phyloP scores from a whole-genome alignment of 805 yeast genomes.

The Clavispora fructus region DNA sequence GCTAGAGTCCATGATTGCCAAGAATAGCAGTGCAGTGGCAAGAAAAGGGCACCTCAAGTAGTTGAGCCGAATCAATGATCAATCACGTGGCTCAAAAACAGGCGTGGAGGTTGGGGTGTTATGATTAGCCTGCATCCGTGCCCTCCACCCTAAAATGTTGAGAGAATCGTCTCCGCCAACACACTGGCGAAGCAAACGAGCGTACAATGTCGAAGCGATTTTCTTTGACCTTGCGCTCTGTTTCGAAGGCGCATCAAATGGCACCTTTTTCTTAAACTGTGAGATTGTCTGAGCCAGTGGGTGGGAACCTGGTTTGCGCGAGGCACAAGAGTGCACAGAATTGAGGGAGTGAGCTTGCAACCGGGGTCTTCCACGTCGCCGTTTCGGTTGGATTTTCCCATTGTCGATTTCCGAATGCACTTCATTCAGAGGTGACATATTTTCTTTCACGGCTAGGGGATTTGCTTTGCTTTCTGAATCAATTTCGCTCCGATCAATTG shows the following conservation, averaged over 20 bases:
- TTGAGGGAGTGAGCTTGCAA: too few species aligned
- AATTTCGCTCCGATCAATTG: too few species aligned
- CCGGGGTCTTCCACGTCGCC: too few species aligned
- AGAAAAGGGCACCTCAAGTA: not conserved
- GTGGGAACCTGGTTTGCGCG: too few species aligned
- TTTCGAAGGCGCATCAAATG: not conserved
- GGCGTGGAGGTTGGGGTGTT: not conserved
- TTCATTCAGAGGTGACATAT: too few species aligned
- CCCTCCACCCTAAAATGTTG: constrained; percentile 6
- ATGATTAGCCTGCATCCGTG: not conserved
- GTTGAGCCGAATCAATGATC: not conserved
- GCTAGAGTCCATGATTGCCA: not conserved
- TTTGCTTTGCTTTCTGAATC: too few species aligned
- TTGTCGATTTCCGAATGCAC: too few species aligned
- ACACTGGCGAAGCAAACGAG: constrained; percentile 2
- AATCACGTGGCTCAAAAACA: not conserved
- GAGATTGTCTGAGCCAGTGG: too few species aligned
- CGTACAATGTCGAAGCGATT: not conserved
- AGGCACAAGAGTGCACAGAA: too few species aligned
- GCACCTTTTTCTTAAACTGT: not conserved
- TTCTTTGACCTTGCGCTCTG: not conserved
- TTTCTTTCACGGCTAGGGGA: too few species aligned
- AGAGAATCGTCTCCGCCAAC: constrained; percentile 5
- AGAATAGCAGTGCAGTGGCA: not conserved
- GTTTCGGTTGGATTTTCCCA: too few species aligned